phyloP scores from a whole-genome alignment of 208 protist genomes.

The Dictyostelium gargantuum region DNA sequence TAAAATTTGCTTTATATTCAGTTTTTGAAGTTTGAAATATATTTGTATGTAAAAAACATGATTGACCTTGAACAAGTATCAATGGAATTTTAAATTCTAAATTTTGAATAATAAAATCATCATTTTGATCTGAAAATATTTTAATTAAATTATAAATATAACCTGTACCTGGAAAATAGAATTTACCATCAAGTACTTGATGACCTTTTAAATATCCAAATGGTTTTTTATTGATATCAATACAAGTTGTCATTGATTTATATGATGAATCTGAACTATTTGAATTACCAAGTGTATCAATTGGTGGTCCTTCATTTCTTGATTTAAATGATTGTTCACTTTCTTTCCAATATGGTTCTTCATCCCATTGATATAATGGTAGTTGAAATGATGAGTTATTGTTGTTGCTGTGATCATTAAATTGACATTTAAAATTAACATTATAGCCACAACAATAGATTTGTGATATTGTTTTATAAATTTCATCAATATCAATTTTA shows the following conservation, averaged over 20 bases:
- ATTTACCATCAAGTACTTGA: background rate
- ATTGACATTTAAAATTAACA: background rate
- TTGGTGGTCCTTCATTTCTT: background rate
- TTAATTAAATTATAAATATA: constrained; percentile 11
- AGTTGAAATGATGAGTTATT: background rate
- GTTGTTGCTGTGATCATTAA: background rate
- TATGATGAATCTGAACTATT: background rate
- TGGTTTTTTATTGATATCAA: background rate
- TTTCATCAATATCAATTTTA: background rate
- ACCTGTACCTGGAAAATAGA: background rate
- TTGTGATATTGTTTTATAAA: background rate
- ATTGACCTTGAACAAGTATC: background rate
- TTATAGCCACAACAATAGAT: background rate
- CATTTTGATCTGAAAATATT: background rate
- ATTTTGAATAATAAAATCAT: background rate
- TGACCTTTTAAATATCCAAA: background rate
- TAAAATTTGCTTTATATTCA: background rate
- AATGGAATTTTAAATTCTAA: background rate
- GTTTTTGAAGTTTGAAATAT: background rate
- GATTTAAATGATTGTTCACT: no score
- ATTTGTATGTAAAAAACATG: background rate
- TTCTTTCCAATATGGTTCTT: background rate
- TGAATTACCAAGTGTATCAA: background rate
- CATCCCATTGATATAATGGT: constrained; percentile 32
- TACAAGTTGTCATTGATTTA: background rate